Evolutionary conservation across 495 filamentous ascomycete genomes (phyloP).

Genomic region (Aspergillus egyptiacus): DNA sequence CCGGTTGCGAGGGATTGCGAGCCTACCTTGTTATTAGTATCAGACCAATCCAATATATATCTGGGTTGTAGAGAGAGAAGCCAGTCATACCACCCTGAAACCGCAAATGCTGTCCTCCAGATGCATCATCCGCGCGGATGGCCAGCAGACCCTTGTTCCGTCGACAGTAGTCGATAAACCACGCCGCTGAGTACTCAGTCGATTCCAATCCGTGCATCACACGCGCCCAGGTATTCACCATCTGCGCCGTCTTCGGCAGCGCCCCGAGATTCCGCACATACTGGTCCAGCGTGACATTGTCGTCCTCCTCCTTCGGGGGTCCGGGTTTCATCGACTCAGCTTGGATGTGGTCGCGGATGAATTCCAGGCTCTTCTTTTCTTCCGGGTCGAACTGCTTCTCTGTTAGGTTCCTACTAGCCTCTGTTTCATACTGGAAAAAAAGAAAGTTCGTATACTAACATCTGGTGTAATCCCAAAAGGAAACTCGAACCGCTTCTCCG

Average conservation of each 20-base stretch:
- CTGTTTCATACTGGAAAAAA: too few species aligned
- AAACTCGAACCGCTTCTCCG: conserved; percentile 21
- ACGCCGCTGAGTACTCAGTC: conserved; percentile 38
- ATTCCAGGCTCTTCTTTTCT: conserved; percentile 22
- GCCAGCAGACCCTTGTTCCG: conserved; percentile 36
- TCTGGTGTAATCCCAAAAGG: too few species aligned
- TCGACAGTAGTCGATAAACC: conserved; percentile 46
- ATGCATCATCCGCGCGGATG: conserved; percentile 32
- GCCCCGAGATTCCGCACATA: conserved; percentile 18
- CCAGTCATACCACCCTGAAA: conserved; percentile 30
- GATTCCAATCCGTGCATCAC: conserved; percentile 43
- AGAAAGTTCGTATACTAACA: too few species aligned
- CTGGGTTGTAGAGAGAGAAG: neutral
- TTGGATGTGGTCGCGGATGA: conserved; percentile 10
- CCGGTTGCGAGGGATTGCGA: conserved; percentile 27
- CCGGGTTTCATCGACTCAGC: conserved; percentile 12
- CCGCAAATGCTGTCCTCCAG: conserved; percentile 42
- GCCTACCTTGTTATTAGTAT: neutral
- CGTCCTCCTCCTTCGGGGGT: conserved; percentile 12
- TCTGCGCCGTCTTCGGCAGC: conserved; percentile 21
- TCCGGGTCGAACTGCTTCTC: conserved; percentile 22
- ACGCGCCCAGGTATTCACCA: conserved; percentile 32
- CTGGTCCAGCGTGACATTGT: conserved; percentile 29
- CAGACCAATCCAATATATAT: neutral
- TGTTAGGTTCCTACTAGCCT: too few species aligned